phyloP scores from a whole-genome alignment of 176 grass and related monocot genomes.

The Carex parvula region DNA sequence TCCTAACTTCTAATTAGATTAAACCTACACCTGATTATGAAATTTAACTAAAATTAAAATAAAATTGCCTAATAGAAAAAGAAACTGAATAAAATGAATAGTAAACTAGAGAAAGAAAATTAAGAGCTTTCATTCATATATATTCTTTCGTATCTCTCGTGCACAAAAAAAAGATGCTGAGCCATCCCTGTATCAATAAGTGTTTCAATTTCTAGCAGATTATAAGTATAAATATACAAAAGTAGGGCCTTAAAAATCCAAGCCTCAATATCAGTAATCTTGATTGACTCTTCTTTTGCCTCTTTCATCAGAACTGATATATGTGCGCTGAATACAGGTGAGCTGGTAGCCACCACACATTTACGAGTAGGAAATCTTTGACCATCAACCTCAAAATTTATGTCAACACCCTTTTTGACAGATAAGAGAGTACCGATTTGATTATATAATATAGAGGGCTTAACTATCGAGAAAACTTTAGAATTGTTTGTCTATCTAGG shows the following conservation, averaged over 20 bases:
- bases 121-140: too few relatives aligned
- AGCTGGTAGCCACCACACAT: not conserved
- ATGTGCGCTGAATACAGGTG: not conserved
- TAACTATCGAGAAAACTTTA: not conserved
- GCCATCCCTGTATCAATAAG: not conserved
- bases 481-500: not conserved
- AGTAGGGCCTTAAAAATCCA: not conserved
- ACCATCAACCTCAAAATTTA: not conserved
- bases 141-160: too few relatives aligned
- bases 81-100: too few relatives aligned
- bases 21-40: too few relatives aligned
- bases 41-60: too few relatives aligned
- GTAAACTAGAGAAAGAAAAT: too few relatives aligned
- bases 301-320: not conserved
- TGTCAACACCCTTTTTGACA: not conserved
- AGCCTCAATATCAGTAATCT: not conserved
- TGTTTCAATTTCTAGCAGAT: not conserved
- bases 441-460: not conserved
- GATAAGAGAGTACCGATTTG: not conserved
- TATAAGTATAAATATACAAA: not conserved
- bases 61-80: too few relatives aligned
- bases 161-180: not conserved
- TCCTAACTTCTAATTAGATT: too few relatives aligned
- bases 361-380: not conserved
- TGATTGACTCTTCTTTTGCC: not conserved